Base-by-base conservation (phyloP, 352 stramenopile genomes). In the Phytophthora sp. region DNA sequence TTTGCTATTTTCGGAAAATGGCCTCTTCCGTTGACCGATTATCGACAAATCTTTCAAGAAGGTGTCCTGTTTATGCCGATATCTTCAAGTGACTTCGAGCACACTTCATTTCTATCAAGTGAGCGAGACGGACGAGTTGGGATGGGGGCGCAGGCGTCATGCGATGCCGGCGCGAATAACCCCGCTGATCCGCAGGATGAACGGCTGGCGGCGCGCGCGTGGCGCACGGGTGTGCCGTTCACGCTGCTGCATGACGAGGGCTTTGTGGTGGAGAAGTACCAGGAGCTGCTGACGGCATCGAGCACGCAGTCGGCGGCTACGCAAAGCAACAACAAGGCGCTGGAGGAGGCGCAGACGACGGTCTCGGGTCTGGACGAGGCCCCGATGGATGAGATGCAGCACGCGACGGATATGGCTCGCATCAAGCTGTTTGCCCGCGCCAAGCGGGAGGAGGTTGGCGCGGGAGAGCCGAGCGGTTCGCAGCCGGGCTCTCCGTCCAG, bases 231-330 rank as follows among this genome's bases (percentile, higher is more conserved):
- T 24, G 69, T 77, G 27, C 81, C 80, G 1, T 92, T 92, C 70
- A 89, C 81, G 56, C 73, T 89, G 70, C 72, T 92, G 26, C 76
- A 89, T 53, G 81, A 92, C 65, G 77, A 92, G 35, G 62, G 71
- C 42, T 92, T 90, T 49, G 83, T 90, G 26, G 52, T 67, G 21
- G 83, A 92, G 46, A 89, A 89, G 41, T 88, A 79, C 30, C 75
- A 90, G 51, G 83, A 91, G 39, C 56, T 81, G 1, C 20, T 73
- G 38, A 36, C 60, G 24, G 52, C 56, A 4, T 63, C 46, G 12
- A 42, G 18, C 30, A 24, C 16, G 23, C 41, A 55, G 11, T 24
- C 38, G 15, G 2, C 31, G 44, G 15, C 26, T 20, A 36, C 31
- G 15, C 57, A 18, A 16, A 42, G 46, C 39, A 55, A 20, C 29